Conservation (phyloP, 2,329 filamentous ascomycete genomes). For the Xylaria sp. region DNA sequence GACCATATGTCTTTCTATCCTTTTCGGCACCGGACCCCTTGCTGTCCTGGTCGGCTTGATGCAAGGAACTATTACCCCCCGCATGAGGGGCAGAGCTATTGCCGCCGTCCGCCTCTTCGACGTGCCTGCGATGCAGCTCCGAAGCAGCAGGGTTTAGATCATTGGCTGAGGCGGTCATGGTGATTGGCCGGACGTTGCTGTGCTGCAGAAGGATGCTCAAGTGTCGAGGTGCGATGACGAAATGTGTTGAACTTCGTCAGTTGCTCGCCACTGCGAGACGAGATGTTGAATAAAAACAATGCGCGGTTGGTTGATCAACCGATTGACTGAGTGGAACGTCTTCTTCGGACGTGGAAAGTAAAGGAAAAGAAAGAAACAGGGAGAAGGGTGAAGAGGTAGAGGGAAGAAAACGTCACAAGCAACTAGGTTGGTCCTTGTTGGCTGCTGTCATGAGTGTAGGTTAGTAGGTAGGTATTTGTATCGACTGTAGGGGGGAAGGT, state of each 20-base stretch:
- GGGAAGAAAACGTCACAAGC: too few species aligned
- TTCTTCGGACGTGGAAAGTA: neutral
- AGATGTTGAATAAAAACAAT: constrained; percentile 26
- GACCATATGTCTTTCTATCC: constrained; percentile 80
- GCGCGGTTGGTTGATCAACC: neutral
- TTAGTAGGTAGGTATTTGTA: too few species aligned
- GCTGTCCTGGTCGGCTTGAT: constrained; percentile 12
- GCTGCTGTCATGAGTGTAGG: too few species aligned
- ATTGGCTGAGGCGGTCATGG: constrained; percentile 27
- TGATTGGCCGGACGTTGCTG: constrained; percentile 26
- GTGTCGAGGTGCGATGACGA: constrained; percentile 16
- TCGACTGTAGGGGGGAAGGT: neutral
- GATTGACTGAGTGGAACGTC: neutral
- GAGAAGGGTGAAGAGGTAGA: too few species aligned
- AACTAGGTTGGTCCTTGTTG: too few species aligned
- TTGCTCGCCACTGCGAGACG: constrained; percentile 28
- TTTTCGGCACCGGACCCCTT: constrained; percentile 22
- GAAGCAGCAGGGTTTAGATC: constrained; percentile 29
- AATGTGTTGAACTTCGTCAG: constrained; percentile 38
- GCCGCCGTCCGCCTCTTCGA: constrained; percentile 23
- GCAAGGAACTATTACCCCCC: constrained; percentile 9
- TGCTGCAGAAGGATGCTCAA: neutral
- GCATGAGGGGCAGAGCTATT: constrained; percentile 25
- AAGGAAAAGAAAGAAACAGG: neutral
- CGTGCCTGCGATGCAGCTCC: constrained; percentile 40